A percentile compares a stretch with the other conserved stretches of the same genome.
Evolutionary conservation across 116 monocot species (phyloP).

Genomic region (Trichopus zeylanicus): DNA sequence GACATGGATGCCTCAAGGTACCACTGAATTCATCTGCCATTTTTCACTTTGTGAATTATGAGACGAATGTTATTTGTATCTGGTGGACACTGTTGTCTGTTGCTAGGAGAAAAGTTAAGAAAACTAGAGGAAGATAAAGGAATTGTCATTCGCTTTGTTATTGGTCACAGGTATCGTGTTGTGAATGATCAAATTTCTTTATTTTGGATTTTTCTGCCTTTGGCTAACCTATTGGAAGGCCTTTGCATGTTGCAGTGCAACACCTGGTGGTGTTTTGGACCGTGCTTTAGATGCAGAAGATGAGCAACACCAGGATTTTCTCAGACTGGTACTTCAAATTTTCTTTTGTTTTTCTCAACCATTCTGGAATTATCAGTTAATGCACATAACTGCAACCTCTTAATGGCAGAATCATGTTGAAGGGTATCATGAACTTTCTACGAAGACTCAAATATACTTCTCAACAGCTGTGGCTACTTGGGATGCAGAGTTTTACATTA

Average conservation of each 20-base stretch:
- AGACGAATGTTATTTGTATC: background rate
- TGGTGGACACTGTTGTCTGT: background rate
- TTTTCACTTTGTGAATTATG: too few species aligned
- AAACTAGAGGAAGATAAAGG: conserved; percentile 66
- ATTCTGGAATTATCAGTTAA: background rate
- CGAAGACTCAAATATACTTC: conserved; percentile 71
- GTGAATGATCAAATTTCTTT: background rate
- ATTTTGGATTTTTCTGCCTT: background rate
- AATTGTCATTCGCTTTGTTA: conserved; percentile 76
- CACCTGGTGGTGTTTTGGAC: conserved; percentile 50
- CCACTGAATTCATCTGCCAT: background rate
- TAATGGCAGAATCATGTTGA: conserved; percentile 63
- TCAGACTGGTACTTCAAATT: conserved; percentile 47
- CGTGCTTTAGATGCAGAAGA: conserved; percentile 74
- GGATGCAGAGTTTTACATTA: conserved; percentile 88
- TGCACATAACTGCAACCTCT: background rate
- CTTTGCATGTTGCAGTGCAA: conserved; percentile 38
- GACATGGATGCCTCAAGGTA: conserved; percentile 94
- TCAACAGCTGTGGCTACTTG: conserved; percentile 61
- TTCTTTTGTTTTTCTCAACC: background rate
- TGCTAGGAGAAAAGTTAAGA: conserved; percentile 36
- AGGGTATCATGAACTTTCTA: conserved; percentile 65
- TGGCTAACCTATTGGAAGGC: background rate
- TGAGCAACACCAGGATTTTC: conserved; percentile 62
- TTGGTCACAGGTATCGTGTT: conserved; percentile 49